Conservation (phyloP, 805 yeast species). For the Wickerhamiella sorbophila region DNA sequence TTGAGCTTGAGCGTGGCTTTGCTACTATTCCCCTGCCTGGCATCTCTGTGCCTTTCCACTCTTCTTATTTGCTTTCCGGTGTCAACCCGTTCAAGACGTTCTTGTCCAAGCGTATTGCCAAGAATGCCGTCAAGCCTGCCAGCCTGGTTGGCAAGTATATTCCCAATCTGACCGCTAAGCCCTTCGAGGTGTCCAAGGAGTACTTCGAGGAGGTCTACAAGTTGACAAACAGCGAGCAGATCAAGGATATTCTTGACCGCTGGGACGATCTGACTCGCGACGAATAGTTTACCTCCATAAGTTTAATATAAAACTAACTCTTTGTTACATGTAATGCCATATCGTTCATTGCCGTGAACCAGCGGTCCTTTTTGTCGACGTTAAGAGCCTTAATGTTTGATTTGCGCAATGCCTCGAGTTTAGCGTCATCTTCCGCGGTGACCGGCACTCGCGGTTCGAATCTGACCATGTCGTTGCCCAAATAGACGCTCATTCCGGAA, state of each 20-base stretch:
- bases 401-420: conserved; percentile 4
- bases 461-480: conserved; percentile 18
- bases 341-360: conserved; percentile 22
- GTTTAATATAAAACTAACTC: no score
- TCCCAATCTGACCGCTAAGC: conserved; percentile 97
- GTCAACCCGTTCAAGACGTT: conserved; percentile 98
- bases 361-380: conserved; percentile 13
- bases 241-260: conserved; percentile 78
- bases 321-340: conserved; percentile 23
- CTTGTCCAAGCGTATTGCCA: conserved; percentile 88
- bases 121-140: conserved; percentile 88
- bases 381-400: conserved; percentile 3
- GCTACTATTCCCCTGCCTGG: conserved; percentile 98
- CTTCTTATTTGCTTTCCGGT: conserved; percentile 95
- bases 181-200: conserved; percentile 89
- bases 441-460: conserved; percentile 25
- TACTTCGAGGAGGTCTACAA: conserved; percentile 93
- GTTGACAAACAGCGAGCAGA: conserved; percentile 81
- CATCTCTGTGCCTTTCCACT: conserved; percentile 99
- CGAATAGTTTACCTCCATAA: no score
- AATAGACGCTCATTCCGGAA: conserved; percentile 4
- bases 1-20: conserved; percentile 92
- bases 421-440: conserved; percentile 10
- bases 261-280: conserved; percentile 86
- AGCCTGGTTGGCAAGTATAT: conserved; percentile 89